A percentile compares a stretch with the other conserved stretches of the same genome.
Conservation (phyloP, 2,329 filamentous ascomycete species). For the Colletotrichum theobromicola region DNA sequence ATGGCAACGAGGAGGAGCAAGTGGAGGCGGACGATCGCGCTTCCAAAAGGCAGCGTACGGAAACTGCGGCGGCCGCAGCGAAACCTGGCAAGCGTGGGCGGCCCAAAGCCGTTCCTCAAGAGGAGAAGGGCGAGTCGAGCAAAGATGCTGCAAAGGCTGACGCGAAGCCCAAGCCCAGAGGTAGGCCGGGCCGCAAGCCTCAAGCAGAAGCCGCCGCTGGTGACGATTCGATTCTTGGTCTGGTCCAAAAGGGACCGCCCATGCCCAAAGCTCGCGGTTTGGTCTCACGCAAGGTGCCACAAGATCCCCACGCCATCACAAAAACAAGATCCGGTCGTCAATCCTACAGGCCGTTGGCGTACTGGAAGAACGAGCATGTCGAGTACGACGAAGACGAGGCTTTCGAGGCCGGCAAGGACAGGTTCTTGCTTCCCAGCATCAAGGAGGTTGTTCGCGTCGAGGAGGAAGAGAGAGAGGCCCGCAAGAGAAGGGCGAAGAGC, state of each 20-base stretch:
- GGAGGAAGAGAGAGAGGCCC: slow-evolving; percentile 50
- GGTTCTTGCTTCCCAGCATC: slow-evolving; percentile 70
- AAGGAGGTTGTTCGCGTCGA: slow-evolving; percentile 81
- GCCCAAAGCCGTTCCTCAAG: slow-evolving; percentile 23
- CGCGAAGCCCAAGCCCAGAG: slow-evolving; percentile 27
- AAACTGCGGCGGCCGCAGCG: slow-evolving; percentile 1
- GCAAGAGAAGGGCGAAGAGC: slow-evolving; percentile 27
- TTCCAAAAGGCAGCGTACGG: slow-evolving; percentile 24
- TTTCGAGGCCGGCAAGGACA: slow-evolving; percentile 41
- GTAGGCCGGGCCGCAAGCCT: slow-evolving; percentile 36
- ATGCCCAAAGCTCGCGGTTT: slow-evolving; percentile 61
- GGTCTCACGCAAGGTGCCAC: slow-evolving; percentile 55
- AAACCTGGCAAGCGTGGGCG: slow-evolving; percentile 25
- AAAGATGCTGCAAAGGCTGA: slow-evolving; percentile 22
- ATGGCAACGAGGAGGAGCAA: slow-evolving; percentile 12
- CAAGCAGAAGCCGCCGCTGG: slow-evolving; percentile 42
- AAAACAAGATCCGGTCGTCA: slow-evolving; percentile 78
- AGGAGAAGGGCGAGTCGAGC: slow-evolving; percentile 22
- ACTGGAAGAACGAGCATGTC: slow-evolving; percentile 84
- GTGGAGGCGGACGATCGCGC: slow-evolving; percentile 19
- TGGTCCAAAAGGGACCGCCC: slow-evolving; percentile 58
- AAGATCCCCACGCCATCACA: slow-evolving; percentile 55
- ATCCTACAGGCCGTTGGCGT: slow-evolving; percentile 80
- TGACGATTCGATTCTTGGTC: slow-evolving; percentile 51
- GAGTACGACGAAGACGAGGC: slow-evolving; percentile 69